Evolutionary conservation across 164 flowering plant species (phyloP), one percentile per base, ranked within the genome.

Genomic region (Magnolia kwangsiensis): DNA sequence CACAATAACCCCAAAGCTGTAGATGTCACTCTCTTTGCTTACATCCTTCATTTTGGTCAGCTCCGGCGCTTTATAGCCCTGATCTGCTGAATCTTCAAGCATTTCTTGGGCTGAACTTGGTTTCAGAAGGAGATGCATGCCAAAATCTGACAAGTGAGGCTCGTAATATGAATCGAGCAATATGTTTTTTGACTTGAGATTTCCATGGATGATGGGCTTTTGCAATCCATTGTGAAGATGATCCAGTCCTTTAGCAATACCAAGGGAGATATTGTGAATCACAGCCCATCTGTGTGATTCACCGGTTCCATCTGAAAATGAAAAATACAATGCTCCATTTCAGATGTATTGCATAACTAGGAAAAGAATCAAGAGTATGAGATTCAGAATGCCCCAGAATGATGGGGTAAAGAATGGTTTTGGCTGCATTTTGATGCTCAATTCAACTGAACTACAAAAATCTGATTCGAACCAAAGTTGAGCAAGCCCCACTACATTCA

Each of bases 51-150:
- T 96, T 82, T 96, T 96, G 80, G 90, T 89, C 74, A 94, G 91
- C 81, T 96, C 98, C 4, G 98, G 97, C 18, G 99, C 95, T 81
- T 87, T 94, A 80, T 96, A 94, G 5, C 98, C 98, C 79, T 91
- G 82, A 72, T 81, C 83, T 67, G 93, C 91, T 8, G 87, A 88
- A 51, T 84, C 80, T 79, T 94, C 95, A 14, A 96, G 91, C 91
- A 94, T 84, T 85, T 91, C 91, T 72, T 92, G 99, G 24, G 85
- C 85, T 6, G 94, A 82, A 8, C 86, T 81, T 13, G 91, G 86
- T 75, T 88, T 92, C 80, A 96, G 73, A 55, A 94, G 87, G 20
- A 91, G 88, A 83, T 90, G 91, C 13, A 91, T 76, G 58, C 96
- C 93, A 63, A 81, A 92, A 83, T 96, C 99, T 0, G 98, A 92